Evolutionary conservation across 352 stramenopile genomes (phyloP).

Genomic region (Phytophthora melonis): DNA sequence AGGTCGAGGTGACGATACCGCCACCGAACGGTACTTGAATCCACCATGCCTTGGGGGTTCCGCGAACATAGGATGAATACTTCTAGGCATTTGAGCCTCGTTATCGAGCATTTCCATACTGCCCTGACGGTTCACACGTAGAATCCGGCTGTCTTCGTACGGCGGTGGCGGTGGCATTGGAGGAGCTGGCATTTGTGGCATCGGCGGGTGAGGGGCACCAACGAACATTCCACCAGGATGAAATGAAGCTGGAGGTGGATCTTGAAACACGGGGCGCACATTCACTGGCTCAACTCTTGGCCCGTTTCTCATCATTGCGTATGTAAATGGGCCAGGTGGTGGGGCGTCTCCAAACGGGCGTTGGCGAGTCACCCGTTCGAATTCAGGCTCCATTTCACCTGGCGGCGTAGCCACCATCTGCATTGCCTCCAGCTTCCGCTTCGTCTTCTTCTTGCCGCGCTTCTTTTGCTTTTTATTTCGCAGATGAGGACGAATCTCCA

Average conservation of each 20-base stretch:
- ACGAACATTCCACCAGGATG: slow-evolving; percentile 6
- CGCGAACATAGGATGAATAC: slow-evolving; percentile 10
- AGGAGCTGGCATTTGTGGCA: slow-evolving; percentile 12
- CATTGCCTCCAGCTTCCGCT: slow-evolving; percentile 77
- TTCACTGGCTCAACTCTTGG: slow-evolving; percentile 24
- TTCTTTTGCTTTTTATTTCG: slow-evolving; percentile 77
- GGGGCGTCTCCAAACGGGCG: slow-evolving; percentile 29
- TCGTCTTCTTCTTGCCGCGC: slow-evolving; percentile 78
- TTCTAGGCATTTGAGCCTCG: slow-evolving; percentile 6
- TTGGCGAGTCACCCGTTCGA: slow-evolving; percentile 50
- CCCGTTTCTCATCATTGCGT: slow-evolving; percentile 40
- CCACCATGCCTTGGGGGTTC: slow-evolving; percentile 28
- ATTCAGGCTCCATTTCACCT: slow-evolving; percentile 22
- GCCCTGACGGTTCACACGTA: slow-evolving; percentile 79
- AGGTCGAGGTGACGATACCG: slow-evolving; percentile 23
- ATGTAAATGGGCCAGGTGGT: slow-evolving; percentile 25
- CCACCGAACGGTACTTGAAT: slow-evolving; percentile 59
- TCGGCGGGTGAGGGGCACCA: slow-evolving; percentile 16
- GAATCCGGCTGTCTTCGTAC: slow-evolving; percentile 67
- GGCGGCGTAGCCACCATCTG: slow-evolving; percentile 28
- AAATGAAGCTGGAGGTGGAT: slow-evolving; percentile 26
- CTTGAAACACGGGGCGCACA: slow-evolving; percentile 32
- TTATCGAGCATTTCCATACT: slow-evolving; percentile 61
- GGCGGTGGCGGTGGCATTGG: slow-evolving; percentile 13
- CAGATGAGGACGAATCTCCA: slow-evolving; percentile 22